Evolutionary conservation across 1,139 yeast species (phyloP).

Genomic region (Lodderomyces orthopsilosis): DNA sequence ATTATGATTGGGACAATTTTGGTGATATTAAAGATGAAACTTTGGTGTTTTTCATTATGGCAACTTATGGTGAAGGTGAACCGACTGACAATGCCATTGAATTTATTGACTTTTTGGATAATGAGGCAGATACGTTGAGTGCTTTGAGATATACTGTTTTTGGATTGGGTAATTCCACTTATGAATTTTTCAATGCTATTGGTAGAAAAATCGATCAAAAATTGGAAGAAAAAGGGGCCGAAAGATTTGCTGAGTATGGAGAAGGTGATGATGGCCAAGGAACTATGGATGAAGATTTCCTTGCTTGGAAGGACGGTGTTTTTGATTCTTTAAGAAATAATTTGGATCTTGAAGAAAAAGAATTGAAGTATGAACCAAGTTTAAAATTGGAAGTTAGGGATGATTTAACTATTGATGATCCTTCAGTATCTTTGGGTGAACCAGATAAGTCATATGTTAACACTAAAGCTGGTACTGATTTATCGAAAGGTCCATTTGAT

Average conservation of each 20-base stretch:
- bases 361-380: slow-evolving; percentile 73
- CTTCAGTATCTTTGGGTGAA: slow-evolving; percentile 74
- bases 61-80: slow-evolving; percentile 98
- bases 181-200: slow-evolving; percentile 85
- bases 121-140: slow-evolving; percentile 60
- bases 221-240: slow-evolving; percentile 66
- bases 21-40: slow-evolving; percentile 49
- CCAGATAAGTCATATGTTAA: slow-evolving; percentile 63
- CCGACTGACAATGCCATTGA: slow-evolving; percentile 91
- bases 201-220: slow-evolving; percentile 54
- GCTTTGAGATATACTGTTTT: slow-evolving; percentile 70
- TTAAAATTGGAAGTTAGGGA: slow-evolving; percentile 45
- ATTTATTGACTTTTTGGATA: slow-evolving; percentile 60
- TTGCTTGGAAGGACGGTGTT: slow-evolving; percentile 85
- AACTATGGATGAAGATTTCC: slow-evolving; percentile 90
- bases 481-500: slow-evolving; percentile 75
- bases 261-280: slow-evolving; percentile 96
- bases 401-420: slow-evolving; percentile 28
- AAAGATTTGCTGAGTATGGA: slow-evolving; percentile 69
- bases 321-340: slow-evolving; percentile 64
- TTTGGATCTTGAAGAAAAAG: slow-evolving; percentile 71
- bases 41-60: slow-evolving; percentile 72
- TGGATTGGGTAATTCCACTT: slow-evolving; percentile 91
- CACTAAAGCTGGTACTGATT: slow-evolving; percentile 24
- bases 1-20: slow-evolving; percentile 75